These are phyloP conservation scores for Casuarina cunninghamiana DNA, from an alignment of 306 rosid genomes.

Conservation along the genomic window DNA sequence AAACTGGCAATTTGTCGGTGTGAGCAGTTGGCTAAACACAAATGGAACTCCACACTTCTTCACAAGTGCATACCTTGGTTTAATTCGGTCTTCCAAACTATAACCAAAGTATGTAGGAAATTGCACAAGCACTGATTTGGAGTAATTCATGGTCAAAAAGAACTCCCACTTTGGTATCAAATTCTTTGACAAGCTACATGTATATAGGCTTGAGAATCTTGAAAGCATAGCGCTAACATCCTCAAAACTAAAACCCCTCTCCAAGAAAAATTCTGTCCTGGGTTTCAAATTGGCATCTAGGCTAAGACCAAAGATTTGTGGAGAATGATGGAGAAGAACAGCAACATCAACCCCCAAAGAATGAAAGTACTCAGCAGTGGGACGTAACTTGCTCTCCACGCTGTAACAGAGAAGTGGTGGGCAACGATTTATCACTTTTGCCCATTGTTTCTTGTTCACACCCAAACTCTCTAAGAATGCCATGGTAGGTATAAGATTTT, in stretches of 20 bases:
- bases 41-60: conserved; percentile 52
- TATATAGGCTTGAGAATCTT: conserved; percentile 71
- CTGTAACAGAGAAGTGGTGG: conserved; percentile 83
- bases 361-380: conserved; percentile 56
- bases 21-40: conserved; percentile 69
- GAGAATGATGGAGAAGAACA: conserved; percentile 60
- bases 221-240: conserved; percentile 80
- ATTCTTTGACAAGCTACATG: conserved; percentile 70
- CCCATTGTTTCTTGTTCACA: conserved; percentile 85
- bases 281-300: conserved; percentile 44
- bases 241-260: conserved; percentile 61
- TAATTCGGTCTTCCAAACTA: conserved; percentile 71
- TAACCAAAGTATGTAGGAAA: conserved; percentile 89
- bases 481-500: conserved; percentile 86
- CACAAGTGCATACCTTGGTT: conserved; percentile 76
- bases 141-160: conserved; percentile 70
- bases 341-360: conserved; percentile 45
- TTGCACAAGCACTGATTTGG: conserved; percentile 67
- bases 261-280: conserved; percentile 69
- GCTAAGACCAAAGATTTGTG: conserved; percentile 67
- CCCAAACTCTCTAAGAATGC: conserved; percentile 70
- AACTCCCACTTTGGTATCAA: conserved; percentile 82
- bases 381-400: conserved; percentile 84
- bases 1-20: conserved; percentile 51
- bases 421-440: conserved; percentile 75